phyloP scores from a whole-genome alignment of 352 stramenopile species.

The Pythium scleroteichum region DNA sequence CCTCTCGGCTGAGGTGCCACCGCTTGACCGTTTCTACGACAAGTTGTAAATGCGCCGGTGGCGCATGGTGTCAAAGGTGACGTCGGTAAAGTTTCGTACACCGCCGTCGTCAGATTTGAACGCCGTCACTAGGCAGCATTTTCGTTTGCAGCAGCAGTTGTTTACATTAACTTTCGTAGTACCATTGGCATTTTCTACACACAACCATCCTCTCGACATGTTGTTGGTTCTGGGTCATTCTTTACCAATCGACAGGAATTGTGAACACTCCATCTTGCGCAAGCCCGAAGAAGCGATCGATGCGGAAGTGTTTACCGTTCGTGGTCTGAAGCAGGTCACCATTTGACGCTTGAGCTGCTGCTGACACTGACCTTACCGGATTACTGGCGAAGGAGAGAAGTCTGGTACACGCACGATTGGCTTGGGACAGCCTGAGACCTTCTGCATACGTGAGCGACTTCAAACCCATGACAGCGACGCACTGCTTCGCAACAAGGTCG shows the following conservation, averaged over 20 bases:
- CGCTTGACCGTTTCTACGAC: conserved; percentile 99
- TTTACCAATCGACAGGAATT: conserved; percentile 15
- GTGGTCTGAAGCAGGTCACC: neutral
- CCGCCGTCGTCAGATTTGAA: neutral
- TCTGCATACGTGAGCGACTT: conserved; percentile 37
- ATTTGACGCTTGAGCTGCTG: neutral
- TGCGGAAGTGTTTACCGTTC: conserved; percentile 8
- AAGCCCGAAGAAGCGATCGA: conserved; percentile 26
- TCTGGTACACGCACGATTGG: conserved; percentile 22
- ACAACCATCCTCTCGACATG: no score
- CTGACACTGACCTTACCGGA: neutral
- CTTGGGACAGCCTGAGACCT: conserved; percentile 33
- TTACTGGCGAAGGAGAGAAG: conserved; percentile 33
- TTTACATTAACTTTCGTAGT: conserved; percentile 38
- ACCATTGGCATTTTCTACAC: conserved; percentile 27
- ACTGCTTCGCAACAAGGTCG: conserved; percentile 34
- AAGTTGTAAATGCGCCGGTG: conserved; percentile 93
- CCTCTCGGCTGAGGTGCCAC: conserved; percentile 95
- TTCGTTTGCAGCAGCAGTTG: conserved; percentile 23
- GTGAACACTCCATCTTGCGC: conserved; percentile 27
- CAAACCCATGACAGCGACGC: conserved; percentile 36
- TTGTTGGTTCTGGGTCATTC: no score
- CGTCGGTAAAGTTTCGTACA: neutral
- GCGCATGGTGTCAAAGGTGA: neutral
- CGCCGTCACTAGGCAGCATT: conserved; percentile 13